Evolutionary conservation across 306 rosid species (phyloP), one percentile per base, ranked within the genome.

Genomic region (Ormosia emarginata): DNA sequence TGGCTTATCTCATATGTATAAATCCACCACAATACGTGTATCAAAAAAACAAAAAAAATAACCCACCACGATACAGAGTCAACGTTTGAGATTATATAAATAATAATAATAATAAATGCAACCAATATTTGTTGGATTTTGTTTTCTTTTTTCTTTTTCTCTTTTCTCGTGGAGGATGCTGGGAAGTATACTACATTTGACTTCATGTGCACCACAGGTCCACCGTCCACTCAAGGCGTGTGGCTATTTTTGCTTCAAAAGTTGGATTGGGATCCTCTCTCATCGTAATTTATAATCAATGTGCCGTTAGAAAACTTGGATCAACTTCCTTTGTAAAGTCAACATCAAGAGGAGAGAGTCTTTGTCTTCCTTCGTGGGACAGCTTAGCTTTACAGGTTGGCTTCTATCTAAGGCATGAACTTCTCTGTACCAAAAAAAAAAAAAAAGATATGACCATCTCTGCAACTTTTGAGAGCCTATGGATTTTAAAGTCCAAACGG

Each of bases 321-420:
- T 63, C 68, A 77, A 11, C 69, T 62, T 82, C 18, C 41, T 77
- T 50, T 50, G 55, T 58, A 34, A 83, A 57, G 75, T 68, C 63
- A 44, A 59, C 81, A 58, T 76, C 66, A 77, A 46, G 65, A 18
- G 17, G 66, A 52, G 3, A 50, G 52, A 44, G 84, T 71, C 79
- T 4, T 67, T 64, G 37, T 66, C 70, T 1, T 24, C 24, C 24
- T 55, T 6, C 33, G 73, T 75, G 79, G 85, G 64, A 39, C 85
- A 57, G 9, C 33, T 14, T 57, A 6, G 74, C 87, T 83, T 79
- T 79, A 75, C 85, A 79, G 86, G 77, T 67, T 82, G 79, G 86
- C 79, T 52, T 40, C 13, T 41, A 39, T 70, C 30, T 69, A 15
- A 37, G 47, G 50, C 40, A 46, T 15, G 12, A 74, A 13, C 14